Percentiles rank a stretch among this genome's conserved stretches.
Evolutionary conservation across 2,329 filamentous ascomycete genomes (phyloP).

Genomic region (Fusarium camptoceras): DNA sequence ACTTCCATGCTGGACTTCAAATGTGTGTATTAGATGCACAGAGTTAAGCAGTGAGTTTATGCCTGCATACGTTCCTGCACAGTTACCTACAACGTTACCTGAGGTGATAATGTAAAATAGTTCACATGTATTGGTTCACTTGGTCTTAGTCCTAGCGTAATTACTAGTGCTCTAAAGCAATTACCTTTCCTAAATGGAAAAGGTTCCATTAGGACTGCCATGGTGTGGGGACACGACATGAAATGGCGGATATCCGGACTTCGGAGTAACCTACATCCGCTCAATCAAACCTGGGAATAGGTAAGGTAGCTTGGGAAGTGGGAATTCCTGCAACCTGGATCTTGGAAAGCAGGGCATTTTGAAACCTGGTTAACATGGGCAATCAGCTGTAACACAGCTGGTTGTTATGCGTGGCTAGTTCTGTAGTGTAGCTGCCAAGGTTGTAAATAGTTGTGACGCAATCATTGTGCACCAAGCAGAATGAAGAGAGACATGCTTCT

Average conservation of each 20-base stretch:
- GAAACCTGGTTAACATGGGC: too few relatives aligned
- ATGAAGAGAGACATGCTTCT: too few relatives aligned
- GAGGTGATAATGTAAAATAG: background rate
- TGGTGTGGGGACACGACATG: background rate
- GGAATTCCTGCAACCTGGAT: background rate
- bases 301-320: background rate
- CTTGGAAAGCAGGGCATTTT: too few relatives aligned
- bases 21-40: background rate
- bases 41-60: background rate
- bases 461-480: too few relatives aligned
- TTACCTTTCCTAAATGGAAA: background rate
- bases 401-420: too few relatives aligned
- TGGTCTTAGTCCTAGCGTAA: background rate
- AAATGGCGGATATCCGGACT: background rate
- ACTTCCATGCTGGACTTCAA: background rate
- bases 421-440: too few relatives aligned
- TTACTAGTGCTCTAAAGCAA: background rate
- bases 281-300: fast-evolving
- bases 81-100: background rate
- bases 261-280: background rate
- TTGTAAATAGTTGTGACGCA: too few relatives aligned
- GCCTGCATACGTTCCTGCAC: background rate
- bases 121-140: background rate
- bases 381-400: too few relatives aligned
- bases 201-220: background rate